Percentiles rank a stretch among this genome's conserved stretches.
Conservation (phyloP, 768 basidiomycete species). For the Mycena maculata region DNA sequence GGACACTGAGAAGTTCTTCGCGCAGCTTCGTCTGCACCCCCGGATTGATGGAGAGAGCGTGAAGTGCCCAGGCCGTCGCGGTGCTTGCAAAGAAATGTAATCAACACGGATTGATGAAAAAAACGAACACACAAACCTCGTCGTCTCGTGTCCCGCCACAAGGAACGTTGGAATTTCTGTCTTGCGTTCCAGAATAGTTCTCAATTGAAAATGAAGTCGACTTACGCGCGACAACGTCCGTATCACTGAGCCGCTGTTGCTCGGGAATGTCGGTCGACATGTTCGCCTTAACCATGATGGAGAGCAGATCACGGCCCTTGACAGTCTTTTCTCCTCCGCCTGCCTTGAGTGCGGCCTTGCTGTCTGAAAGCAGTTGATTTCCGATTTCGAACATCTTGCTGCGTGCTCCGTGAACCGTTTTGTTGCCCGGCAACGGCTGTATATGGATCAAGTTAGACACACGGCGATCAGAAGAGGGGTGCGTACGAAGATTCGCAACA, state of each 20-base stretch:
- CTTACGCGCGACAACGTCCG: conserved; percentile 41
- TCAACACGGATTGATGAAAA: background rate
- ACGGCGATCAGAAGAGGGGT: background rate
- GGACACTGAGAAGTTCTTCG: background rate
- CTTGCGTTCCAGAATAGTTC: too few species aligned
- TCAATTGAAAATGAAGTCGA: background rate
- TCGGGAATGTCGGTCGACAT: conserved; percentile 59
- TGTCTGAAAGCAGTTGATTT: conserved; percentile 44
- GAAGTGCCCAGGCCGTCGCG: background rate
- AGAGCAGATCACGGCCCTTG: conserved; percentile 59
- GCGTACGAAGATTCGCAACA: background rate
- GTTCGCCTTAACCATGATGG: conserved; percentile 62
- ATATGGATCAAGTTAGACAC: background rate
- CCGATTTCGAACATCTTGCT: background rate
- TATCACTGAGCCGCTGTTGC: conserved; percentile 56
- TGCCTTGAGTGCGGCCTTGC: conserved; percentile 30
- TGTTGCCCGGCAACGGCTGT: background rate
- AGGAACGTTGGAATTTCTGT: background rate
- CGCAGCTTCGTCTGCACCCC: background rate
- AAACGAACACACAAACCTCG: background rate
- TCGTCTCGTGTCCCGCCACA: background rate
- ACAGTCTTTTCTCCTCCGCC: conserved; percentile 31
- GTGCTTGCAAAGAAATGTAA: background rate
- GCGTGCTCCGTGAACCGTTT: background rate
- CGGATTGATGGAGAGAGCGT: conserved; percentile 1